Percentiles rank a stretch among this genome's conserved stretches.
Evolutionary conservation across 2,329 filamentous ascomycete genomes (phyloP).

Genomic region (Fusarium virguliforme): DNA sequence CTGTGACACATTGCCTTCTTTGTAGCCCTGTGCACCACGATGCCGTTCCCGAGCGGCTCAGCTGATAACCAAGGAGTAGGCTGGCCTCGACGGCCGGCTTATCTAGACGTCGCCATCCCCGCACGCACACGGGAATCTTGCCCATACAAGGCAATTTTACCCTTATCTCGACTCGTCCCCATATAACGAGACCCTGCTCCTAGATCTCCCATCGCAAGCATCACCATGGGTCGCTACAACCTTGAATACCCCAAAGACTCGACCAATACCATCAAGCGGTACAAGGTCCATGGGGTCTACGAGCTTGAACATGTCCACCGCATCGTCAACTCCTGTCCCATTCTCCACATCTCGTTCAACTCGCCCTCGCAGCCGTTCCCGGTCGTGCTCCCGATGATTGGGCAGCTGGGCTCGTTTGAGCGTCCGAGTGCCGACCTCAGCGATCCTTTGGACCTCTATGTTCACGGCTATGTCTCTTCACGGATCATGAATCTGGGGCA

Average conservation of each 20-base stretch:
- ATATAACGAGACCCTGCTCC: neutral
- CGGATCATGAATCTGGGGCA: conserved; percentile 79
- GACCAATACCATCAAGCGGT: conserved; percentile 77
- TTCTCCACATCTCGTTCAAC: conserved; percentile 86
- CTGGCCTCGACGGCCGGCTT: neutral
- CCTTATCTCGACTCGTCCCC: neutral
- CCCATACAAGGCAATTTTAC: conserved; percentile 7
- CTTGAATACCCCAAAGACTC: conserved; percentile 76
- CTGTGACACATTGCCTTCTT: too few species aligned
- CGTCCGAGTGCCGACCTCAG: conserved; percentile 73
- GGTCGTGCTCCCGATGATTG: conserved; percentile 87
- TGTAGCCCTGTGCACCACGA: too few species aligned
- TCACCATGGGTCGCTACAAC: conserved; percentile 56
- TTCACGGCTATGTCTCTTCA: conserved; percentile 88
- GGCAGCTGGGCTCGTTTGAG: conserved; percentile 82
- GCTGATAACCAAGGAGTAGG: neutral
- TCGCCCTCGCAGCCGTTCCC: conserved; percentile 78
- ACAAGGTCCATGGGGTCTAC: conserved; percentile 78
- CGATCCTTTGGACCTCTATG: conserved; percentile 81
- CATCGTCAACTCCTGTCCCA: conserved; percentile 82
- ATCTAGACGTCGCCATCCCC: conserved; percentile 2
- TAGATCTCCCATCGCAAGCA: neutral
- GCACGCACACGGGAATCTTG: conserved; percentile 1
- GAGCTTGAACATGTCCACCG: conserved; percentile 80
- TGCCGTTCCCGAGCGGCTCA: neutral